Base-by-base conservation (phyloP, 495 filamentous ascomycete species). In the Opeltia flavorubescens region DNA sequence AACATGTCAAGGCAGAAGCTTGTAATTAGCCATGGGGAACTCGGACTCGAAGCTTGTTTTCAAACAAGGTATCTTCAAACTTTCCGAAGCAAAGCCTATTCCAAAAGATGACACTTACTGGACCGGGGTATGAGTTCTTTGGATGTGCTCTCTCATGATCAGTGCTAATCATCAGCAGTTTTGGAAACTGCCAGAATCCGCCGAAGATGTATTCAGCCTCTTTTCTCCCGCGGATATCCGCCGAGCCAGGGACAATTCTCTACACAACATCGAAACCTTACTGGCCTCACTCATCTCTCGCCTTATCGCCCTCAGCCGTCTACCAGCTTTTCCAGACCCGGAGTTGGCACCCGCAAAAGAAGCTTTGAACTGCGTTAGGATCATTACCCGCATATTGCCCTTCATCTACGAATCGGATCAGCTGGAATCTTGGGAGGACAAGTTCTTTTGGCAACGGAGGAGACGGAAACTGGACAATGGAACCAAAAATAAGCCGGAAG, bases 31-130 rank as follows among this genome's bases (percentile, higher is more conserved):
- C 15, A 99, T 99, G 91, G 91, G 91, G 62, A 91, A 91, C 59
- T 95, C 91, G 63, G 93, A 99, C 70, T 95, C 89, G 52, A 99
- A 99, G 77, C 81, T 95, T 57, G 85, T 88, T 57, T 96, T 99
- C 77, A 99, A 96, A 66, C 84, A 95, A 64, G 91, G 89, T 62
- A 95, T 99, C 70, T 99, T 99, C 70, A 80, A 83, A 59, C 79
- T 99, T 45, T 93, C 88, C 15, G 89, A 95, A 62, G 80, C 91
- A 61, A 77, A 81, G 54, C 74, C 83, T 55, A 96, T 99, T 55
- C 76, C 88, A 36, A 76, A 85, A 34, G 80, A 89, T 61, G 88
- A 95, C 69, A 72, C 79, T 11, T 96, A 94, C 69, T 99, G 91
- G 91, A 76, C 86, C 46, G 84, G 86, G 55, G 87, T 93, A 63